These are phyloP conservation scores for Leccinellum rugosiceps DNA, from an alignment of 768 basidiomycete species.

Conservation along the genomic window DNA sequence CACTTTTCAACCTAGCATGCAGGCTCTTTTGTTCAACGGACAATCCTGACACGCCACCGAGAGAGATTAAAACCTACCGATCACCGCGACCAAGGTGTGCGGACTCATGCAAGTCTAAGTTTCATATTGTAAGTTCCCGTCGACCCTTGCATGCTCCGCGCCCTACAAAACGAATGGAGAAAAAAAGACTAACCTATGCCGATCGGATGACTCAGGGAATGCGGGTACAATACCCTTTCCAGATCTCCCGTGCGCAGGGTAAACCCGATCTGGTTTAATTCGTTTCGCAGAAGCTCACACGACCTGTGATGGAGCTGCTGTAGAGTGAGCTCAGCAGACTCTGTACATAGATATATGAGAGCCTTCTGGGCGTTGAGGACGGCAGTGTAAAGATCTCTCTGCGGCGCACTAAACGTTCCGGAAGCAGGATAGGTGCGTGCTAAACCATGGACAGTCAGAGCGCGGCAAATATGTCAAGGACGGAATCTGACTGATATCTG, in stretches of 20 bases:
- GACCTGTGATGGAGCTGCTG: constrained; percentile 77
- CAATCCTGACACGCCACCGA: background rate
- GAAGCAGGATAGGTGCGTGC: constrained; percentile 87
- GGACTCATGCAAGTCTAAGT: constrained; percentile 85
- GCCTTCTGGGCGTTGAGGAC: constrained; percentile 71
- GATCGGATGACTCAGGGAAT: constrained; percentile 88
- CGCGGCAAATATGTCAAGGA: background rate
- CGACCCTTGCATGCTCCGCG: constrained; percentile 1
- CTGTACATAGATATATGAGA: constrained; percentile 59
- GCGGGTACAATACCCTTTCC: constrained; percentile 79
- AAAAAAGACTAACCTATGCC: constrained; percentile 64
- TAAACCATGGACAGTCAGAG: constrained; percentile 27
- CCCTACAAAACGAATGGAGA: background rate
- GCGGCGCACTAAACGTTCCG: constrained; percentile 74
- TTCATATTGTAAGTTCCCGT: constrained; percentile 14
- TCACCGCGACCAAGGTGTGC: constrained; percentile 52
- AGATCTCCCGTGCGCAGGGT: constrained; percentile 50
- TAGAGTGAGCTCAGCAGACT: constrained; percentile 53
- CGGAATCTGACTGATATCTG: constrained; percentile 75
- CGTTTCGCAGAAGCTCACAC: constrained; percentile 60
- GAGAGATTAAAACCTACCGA: constrained; percentile 38
- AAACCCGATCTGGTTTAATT: constrained; percentile 65
- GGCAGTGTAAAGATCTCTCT: constrained; percentile 81
- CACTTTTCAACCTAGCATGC: constrained; percentile 57
- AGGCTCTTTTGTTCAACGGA: constrained; percentile 6